A percentile compares a stretch with the other conserved stretches of the same genome.
These are phyloP conservation scores for Hansenula anomala DNA, from an alignment of 1,139 yeast species.

Conservation along the genomic window DNA sequence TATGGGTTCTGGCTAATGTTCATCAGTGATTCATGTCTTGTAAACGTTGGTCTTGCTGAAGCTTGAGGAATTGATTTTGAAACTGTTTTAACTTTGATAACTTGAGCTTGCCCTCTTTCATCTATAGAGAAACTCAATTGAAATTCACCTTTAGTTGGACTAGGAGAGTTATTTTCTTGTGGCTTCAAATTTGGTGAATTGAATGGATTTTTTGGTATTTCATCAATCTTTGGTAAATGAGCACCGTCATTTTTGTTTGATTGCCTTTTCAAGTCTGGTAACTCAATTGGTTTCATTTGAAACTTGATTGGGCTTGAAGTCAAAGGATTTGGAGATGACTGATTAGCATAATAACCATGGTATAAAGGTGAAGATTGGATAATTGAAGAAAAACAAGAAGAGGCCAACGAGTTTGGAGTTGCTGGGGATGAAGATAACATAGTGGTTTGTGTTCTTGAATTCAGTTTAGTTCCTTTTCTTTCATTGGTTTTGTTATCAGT, in stretches of 20 bases:
- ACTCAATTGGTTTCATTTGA: conserved; percentile 20
- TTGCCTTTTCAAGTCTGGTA: conserved; percentile 6
- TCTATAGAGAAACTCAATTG: conserved; percentile 16
- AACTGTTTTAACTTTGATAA: conserved; percentile 11
- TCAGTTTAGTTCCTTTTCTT: background rate
- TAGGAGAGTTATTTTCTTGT: background rate
- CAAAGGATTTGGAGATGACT: conserved; percentile 16
- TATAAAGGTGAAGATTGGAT: conserved; percentile 23
- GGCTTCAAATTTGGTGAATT: conserved; percentile 14
- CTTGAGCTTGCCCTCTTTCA: conserved; percentile 20
- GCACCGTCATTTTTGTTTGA: background rate
- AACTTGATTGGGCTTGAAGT: conserved; percentile 20
- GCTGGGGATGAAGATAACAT: conserved; percentile 18
- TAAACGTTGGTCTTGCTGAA: conserved; percentile 7
- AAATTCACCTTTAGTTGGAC: conserved; percentile 4
- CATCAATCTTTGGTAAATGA: background rate
- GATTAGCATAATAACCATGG: conserved; percentile 21
- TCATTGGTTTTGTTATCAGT: background rate
- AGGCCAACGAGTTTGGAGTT: conserved; percentile 15
- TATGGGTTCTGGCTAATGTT: background rate
- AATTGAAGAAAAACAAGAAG: conserved; percentile 22
- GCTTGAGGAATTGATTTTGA: background rate
- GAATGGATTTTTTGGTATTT: conserved; percentile 17
- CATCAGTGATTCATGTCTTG: conserved; percentile 18
- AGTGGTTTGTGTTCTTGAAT: conserved; percentile 3